Conservation (phyloP, 1,139 yeast genomes). For the Geotrichum bryndzae region DNA sequence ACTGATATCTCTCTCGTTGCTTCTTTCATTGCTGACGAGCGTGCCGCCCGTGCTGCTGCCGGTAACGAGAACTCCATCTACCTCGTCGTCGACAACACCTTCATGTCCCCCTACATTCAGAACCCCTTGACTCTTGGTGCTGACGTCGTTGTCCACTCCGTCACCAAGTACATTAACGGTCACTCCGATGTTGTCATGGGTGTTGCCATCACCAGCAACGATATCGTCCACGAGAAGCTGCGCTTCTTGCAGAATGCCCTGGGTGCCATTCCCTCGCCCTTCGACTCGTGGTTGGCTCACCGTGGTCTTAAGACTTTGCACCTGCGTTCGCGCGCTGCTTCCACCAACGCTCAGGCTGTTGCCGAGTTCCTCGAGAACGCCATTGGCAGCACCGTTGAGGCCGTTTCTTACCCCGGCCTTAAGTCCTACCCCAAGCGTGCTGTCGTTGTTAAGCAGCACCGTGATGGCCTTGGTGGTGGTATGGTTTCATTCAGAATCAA, state of each 20-base stretch:
- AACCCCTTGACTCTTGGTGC: constrained; percentile 83
- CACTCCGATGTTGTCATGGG: constrained; percentile 92
- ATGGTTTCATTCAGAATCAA: constrained; percentile 82
- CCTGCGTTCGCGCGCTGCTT: constrained; percentile 68
- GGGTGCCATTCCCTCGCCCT: constrained; percentile 86
- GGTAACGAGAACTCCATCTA: constrained; percentile 42
- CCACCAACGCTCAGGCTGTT: constrained; percentile 59
- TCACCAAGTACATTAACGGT: constrained; percentile 86
- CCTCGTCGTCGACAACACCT: constrained; percentile 87
- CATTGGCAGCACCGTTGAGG: constrained; percentile 46
- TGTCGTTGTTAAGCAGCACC: constrained; percentile 68
- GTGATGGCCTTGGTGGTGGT: constrained; percentile 86
- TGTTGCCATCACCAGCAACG: constrained; percentile 64
- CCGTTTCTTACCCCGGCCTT: constrained; percentile 81
- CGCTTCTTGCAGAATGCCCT: constrained; percentile 81
- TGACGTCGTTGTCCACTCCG: constrained; percentile 81
- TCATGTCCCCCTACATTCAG: constrained; percentile 86
- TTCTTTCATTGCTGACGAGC: constrained; percentile 44
- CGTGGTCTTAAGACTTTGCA: constrained; percentile 87
- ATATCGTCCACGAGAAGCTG: constrained; percentile 54
- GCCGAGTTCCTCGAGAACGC: constrained; percentile 55
- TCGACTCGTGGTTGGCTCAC: constrained; percentile 90
- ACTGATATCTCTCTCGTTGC: constrained; percentile 66
- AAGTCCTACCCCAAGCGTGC: constrained; percentile 57
- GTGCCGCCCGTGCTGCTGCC: constrained; percentile 38